Evolutionary conservation across 768 basidiomycete species (phyloP).

Genomic region (Termitomyces sp.): DNA sequence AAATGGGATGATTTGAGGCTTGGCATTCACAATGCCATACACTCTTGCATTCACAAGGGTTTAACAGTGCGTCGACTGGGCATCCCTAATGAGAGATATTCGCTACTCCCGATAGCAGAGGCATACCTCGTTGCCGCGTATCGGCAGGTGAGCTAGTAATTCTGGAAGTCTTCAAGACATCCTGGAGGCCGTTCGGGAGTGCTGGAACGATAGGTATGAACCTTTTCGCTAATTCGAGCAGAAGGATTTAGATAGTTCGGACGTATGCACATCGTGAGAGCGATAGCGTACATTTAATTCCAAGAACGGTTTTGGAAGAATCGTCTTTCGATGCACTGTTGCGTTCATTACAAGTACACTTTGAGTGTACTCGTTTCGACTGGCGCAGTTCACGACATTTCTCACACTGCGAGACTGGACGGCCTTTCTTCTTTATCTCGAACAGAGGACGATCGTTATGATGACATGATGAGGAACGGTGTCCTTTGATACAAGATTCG

Average conservation of each 20-base stretch:
- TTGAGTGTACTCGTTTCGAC: constrained; percentile 75
- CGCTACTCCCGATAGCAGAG: constrained; percentile 2
- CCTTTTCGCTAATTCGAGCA: constrained; percentile 41
- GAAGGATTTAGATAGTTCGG: background rate
- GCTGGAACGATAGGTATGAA: constrained; percentile 69
- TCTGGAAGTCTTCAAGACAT: constrained; percentile 33
- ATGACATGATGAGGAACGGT: constrained; percentile 83
- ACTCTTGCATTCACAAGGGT: constrained; percentile 57
- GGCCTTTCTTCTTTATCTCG: constrained; percentile 90
- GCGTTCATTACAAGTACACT: constrained; percentile 62
- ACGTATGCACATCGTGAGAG: background rate
- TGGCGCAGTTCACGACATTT: constrained; percentile 80
- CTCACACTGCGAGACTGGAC: constrained; percentile 86
- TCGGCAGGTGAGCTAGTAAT: constrained; percentile 28
- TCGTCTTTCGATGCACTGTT: constrained; percentile 22
- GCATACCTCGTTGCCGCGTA: constrained; percentile 45
- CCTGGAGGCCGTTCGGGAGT: constrained; percentile 68
- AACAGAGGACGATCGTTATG: constrained; percentile 88
- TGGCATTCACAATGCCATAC: constrained; percentile 51
- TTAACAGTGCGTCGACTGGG: constrained; percentile 55
- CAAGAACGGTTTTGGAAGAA: constrained; percentile 24
- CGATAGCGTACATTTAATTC: constrained; percentile 34
- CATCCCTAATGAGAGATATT: constrained; percentile 5
- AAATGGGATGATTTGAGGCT: constrained; percentile 6
- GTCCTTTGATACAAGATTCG: constrained; percentile 92